Base-by-base conservation (phyloP, 2,329 filamentous ascomycete species). In the Trichophyton mentagrophytes region DNA sequence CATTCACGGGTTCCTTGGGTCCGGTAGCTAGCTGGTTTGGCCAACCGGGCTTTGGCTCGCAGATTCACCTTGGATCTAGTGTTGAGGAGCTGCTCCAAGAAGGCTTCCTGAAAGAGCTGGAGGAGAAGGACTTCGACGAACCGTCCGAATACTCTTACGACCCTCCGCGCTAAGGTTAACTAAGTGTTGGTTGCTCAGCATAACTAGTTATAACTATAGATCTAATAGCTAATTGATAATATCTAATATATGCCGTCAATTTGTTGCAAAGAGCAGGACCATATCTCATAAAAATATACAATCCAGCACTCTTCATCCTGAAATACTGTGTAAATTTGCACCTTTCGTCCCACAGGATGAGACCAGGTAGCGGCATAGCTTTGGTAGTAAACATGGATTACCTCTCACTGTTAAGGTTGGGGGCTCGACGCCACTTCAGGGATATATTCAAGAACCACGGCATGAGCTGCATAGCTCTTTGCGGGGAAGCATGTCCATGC, bases 11-110 rank as follows among this genome's bases (percentile, higher is more conserved):
- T n/a, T 25, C 8, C 6, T 15, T 47, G 2, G 57, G 57, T 11
- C 57, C 57, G 3, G 40, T 59, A 25, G 40, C 57, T 3, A 20
- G 7, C 25, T 59, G 57, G 57, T 59, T 59, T 30, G 40, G 57
- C 11, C 57, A 59, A 5, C 57, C 57, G 13, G 57, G 57, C 8
- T n/a, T 36, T 9, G 57, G 57, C 5, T 46, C 57, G 5, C 57
- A 59, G 40, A 25, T 59, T 42, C 15, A 15, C 11, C 47, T 40
- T 5, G 13, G 13, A 15, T 0, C 7, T 2, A 46, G 38, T 8
- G 40, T 47, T 20, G 40, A 17, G 3, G 57, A 59, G 9, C 20
- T 59, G 38, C 1, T 59, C 15, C 2, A 17, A 1, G 6, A 20
- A n/a, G 20, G 40, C 9, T 44, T 47, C 17, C 27, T 59, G 57